A percentile compares a stretch with the other conserved stretches of the same genome.
phyloP scores from a whole-genome alignment of 1,284 basidiomycete species.

The Schizophyllum commune region DNA sequence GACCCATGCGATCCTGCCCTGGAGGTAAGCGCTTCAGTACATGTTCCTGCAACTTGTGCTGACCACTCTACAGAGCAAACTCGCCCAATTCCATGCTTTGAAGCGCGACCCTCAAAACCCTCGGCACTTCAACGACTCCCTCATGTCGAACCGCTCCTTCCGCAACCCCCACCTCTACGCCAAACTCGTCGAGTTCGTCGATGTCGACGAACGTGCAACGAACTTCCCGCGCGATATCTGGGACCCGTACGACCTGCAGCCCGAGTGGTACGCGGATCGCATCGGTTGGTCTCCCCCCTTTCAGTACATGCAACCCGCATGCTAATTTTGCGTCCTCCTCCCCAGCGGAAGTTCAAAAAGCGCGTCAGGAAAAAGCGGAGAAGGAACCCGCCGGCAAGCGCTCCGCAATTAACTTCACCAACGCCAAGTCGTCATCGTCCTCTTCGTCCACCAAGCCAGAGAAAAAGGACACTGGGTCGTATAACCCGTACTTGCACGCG shows the following conservation, averaged over 20 bases:
- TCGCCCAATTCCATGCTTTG: conserved; percentile 66
- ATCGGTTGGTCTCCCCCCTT: conserved; percentile 38
- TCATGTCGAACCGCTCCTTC: conserved; percentile 86
- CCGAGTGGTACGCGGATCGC: conserved; percentile 62
- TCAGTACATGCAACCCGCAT: background rate
- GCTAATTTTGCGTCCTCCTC: background rate
- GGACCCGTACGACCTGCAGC: conserved; percentile 55
- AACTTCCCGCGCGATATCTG: conserved; percentile 70
- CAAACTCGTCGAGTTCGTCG: conserved; percentile 87
- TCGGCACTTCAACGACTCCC: conserved; percentile 92
- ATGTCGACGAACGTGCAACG: conserved; percentile 78
- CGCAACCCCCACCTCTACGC: conserved; percentile 92
- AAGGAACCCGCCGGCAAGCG: background rate
- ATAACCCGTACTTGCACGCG: background rate
- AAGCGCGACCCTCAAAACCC: conserved; percentile 56
- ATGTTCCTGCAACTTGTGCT: background rate
- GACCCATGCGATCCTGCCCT: conserved; percentile 52
- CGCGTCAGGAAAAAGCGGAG: background rate
- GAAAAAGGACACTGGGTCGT: background rate
- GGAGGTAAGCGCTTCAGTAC: conserved; percentile 36
- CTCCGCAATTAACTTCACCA: background rate
- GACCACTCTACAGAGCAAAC: conserved; percentile 52
- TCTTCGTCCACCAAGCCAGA: background rate
- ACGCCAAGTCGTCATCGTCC: background rate
- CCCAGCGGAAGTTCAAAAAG: background rate